phyloP scores from a whole-genome alignment of 2,329 filamentous ascomycete genomes.

The Xylaria sp. region DNA sequence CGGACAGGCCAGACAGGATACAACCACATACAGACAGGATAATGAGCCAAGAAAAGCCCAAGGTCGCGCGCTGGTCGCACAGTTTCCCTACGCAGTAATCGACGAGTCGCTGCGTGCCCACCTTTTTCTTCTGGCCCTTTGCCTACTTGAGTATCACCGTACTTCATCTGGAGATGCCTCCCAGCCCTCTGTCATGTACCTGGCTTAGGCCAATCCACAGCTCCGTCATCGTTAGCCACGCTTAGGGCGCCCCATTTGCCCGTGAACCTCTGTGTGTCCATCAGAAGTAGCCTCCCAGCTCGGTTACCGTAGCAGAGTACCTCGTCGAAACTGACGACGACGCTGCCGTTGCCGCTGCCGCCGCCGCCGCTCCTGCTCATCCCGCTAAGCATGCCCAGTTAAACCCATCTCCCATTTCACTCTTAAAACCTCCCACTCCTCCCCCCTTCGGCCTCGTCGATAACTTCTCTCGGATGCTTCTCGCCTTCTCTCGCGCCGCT shows the following conservation, averaged over 20 bases:
- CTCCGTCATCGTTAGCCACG: conserved; percentile 28
- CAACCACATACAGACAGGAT: background rate
- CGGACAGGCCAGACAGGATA: too few relatives aligned
- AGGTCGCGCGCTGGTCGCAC: too few relatives aligned
- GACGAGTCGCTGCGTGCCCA: conserved; percentile 23
- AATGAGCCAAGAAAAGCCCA: background rate
- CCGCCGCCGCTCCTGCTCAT: too few relatives aligned
- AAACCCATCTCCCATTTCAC: conserved; percentile 16
- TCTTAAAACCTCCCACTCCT: conserved; percentile 30
- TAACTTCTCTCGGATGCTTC: conserved; percentile 14
- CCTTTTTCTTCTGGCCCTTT: conserved; percentile 26
- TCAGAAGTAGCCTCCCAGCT: conserved; percentile 29
- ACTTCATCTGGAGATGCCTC: conserved; percentile 24
- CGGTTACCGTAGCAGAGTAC: conserved; percentile 28
- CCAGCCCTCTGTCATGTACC: conserved; percentile 7
- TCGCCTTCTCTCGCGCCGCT: background rate
- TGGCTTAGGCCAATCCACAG: conserved; percentile 26
- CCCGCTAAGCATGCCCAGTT: conserved; percentile 17
- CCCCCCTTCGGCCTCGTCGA: conserved; percentile 24
- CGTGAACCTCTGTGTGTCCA: conserved; percentile 30
- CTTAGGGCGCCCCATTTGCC: conserved; percentile 27
- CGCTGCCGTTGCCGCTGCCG: too few relatives aligned
- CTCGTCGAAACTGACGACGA: conserved; percentile 12
- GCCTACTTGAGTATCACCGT: conserved; percentile 29
- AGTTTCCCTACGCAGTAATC: conserved; percentile 1